These are phyloP conservation scores for Cymbopogon flexuosus DNA, from an alignment of 202 grass and related monocot species.

Conservation along the genomic window DNA sequence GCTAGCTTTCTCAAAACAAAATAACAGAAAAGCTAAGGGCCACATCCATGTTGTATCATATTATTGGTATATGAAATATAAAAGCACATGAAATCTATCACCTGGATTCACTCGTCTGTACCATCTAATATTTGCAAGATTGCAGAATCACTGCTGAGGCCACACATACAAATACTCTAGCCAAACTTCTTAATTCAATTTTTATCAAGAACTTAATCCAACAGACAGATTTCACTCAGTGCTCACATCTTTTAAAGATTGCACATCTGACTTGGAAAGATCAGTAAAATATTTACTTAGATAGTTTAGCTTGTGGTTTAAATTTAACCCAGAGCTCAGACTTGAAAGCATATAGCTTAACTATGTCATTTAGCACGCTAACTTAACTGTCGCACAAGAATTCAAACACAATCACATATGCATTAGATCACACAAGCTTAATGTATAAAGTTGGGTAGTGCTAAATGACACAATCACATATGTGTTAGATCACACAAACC, in stretches of 20 bases:
- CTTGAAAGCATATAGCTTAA: not conserved
- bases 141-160: not conserved
- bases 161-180: not conserved
- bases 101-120: not conserved
- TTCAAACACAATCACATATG: not conserved
- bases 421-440: slow-evolving; percentile 20
- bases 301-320: not conserved
- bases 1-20: slow-evolving; percentile 14
- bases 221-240: not conserved
- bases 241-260: slow-evolving; percentile 7
- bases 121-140: not conserved
- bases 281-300: not conserved
- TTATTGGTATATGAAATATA: not conserved
- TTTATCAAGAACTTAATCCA: slow-evolving; percentile 16
- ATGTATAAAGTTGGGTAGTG: slow-evolving; percentile 1
- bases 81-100: slow-evolving; percentile 7
- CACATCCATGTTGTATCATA: not conserved
- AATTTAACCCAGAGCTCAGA: not conserved
- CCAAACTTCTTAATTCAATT: slow-evolving; percentile 3
- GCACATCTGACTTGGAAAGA: not conserved
- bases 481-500: slow-evolving; percentile 35
- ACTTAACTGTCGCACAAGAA: not conserved
- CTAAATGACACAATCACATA: not conserved
- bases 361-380: not conserved
- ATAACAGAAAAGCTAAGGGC: not conserved